These are phyloP conservation scores for Sanghuangporus sanghuang DNA, from an alignment of 1,284 basidiomycete species.

Conservation along the genomic window DNA sequence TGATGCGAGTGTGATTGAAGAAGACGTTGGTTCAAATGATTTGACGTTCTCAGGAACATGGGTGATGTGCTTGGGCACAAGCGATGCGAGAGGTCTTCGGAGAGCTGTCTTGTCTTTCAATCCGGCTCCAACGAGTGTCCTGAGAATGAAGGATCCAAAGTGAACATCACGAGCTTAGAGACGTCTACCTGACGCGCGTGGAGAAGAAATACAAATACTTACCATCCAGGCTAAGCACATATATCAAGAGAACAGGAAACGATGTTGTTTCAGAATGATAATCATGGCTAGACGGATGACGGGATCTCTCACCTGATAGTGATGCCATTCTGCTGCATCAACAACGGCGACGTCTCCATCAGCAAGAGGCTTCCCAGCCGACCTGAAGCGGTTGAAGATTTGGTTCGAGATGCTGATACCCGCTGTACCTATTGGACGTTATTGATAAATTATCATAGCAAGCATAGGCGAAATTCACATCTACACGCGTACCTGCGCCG, in stretches of 20 bases:
- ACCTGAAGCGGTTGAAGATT: slow-evolving; percentile 74
- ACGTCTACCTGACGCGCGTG: slow-evolving; percentile 8
- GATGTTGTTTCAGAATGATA: background rate
- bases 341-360: slow-evolving; percentile 80
- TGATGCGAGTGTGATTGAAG: slow-evolving; percentile 65
- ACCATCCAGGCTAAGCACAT: slow-evolving; percentile 69
- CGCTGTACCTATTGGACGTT: slow-evolving; percentile 53
- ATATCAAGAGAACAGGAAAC: background rate
- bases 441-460: background rate
- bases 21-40: slow-evolving; percentile 71
- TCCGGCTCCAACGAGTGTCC: slow-evolving; percentile 92
- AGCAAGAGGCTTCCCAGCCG: slow-evolving; percentile 61
- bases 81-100: slow-evolving; percentile 57
- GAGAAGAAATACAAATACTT: slow-evolving; percentile 21
- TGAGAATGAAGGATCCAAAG: slow-evolving; percentile 26
- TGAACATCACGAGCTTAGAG: background rate
- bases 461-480: background rate
- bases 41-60: slow-evolving; percentile 75
- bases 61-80: slow-evolving; percentile 72
- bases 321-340: slow-evolving; percentile 71
- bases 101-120: slow-evolving; percentile 67
- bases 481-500: slow-evolving; percentile 49
- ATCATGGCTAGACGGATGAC: background rate
- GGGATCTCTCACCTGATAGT: slow-evolving; percentile 59
- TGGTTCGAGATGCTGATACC: slow-evolving; percentile 80